Evolutionary conservation across 176 grass and related monocot species (phyloP), one percentile per base, ranked within the genome.

Genomic region (Rhynchospora breviuscula): DNA sequence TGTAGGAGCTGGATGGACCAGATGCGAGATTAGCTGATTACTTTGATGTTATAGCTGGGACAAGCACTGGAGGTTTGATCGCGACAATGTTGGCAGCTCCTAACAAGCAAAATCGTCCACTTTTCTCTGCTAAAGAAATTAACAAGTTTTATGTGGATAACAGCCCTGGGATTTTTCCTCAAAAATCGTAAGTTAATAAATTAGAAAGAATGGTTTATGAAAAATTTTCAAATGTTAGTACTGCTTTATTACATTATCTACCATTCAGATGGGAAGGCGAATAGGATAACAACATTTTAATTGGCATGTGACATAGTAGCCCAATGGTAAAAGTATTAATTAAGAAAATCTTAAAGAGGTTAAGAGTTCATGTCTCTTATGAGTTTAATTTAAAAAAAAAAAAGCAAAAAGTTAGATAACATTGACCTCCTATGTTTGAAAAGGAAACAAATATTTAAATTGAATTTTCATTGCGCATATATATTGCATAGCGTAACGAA

Each of bases 51-150:
- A 87, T 92, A 66, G 78, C 83, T 22, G 88, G 90, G 4, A 92
- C 90, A 4, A 90, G 90, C 69, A 92, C 90, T 53, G 90, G 90
- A 15, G 88, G 88, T 10, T 86, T 92, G 17, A 88, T 92, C 63
- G 53, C 90, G 15, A 60, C 83, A 40, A 92, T 92, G 90, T n/a
- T 92, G 63, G 49, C 90, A 5, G 26, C 88, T 6, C 90, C 90
- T 8, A 26, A 79, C 72, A 52, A 80, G 62, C 52, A 92, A 40
- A 85, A 79, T 13, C 88, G 90, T 3, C 90, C 90, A 8, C 82
- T 92, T 67, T 87, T 85, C 29, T 13, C 81, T 5, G 87, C 90
- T 5, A 61, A 83, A 46, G 85, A 82, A 5, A 83, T 89, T 66
- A 83, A 65, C 78, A 5, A 85, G 47, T 92, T 92, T 45, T 92